Conservation (phyloP, 148 eudicot species). For the Simmondsia chinensis region DNA sequence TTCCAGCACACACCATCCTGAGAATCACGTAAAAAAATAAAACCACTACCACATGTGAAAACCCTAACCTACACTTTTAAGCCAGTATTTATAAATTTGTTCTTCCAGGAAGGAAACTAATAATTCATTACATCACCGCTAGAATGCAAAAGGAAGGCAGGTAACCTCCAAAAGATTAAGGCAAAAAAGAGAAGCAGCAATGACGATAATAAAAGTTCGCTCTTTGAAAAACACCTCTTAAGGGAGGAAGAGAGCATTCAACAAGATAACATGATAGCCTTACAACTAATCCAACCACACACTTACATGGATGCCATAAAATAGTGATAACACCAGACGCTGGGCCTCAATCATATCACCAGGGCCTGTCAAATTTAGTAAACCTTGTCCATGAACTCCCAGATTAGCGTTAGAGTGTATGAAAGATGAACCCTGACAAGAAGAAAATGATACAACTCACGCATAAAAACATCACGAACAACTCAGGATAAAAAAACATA, state of each 20-base stretch:
- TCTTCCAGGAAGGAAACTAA: no score
- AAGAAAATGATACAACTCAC: slow-evolving; percentile 5
- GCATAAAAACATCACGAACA: neutral
- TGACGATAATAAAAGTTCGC: no score
- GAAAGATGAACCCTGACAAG: slow-evolving; percentile 73
- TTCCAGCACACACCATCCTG: no score
- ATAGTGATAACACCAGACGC: slow-evolving; percentile 77
- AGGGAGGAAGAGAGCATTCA: neutral
- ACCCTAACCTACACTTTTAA: no score
- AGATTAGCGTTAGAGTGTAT: slow-evolving; percentile 84
- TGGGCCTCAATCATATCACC: slow-evolving; percentile 96
- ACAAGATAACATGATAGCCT: neutral
- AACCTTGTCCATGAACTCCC: slow-evolving; percentile 98
- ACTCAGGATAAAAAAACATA: neutral
- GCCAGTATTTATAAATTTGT: no score
- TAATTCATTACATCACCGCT: no score
- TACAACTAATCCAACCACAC: neutral
- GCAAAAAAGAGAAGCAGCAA: no score
- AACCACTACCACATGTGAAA: no score
- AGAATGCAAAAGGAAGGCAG: no score
- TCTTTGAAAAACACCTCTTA: no score
- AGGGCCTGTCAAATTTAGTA: slow-evolving; percentile 79
- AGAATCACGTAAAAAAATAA: no score
- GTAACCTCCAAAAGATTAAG: no score
- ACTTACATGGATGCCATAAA: slow-evolving; percentile 89